A percentile compares a stretch with the other conserved stretches of the same genome.
Conservation (phyloP, 106 monocot species). For the Platanthera zijinensis region DNA sequence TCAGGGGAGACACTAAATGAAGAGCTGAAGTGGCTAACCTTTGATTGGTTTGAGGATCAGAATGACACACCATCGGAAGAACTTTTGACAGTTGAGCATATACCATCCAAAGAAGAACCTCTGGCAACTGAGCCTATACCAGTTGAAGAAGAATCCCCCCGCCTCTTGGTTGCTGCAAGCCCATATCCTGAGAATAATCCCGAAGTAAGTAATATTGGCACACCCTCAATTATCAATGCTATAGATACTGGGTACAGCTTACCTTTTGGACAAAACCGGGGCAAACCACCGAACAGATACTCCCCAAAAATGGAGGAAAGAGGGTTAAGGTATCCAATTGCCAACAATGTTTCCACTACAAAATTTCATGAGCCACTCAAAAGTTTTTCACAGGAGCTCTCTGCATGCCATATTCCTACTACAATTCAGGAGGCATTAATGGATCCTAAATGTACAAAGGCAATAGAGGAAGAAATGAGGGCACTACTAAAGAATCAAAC, state of each 20-base stretch:
- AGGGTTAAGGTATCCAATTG: neutral
- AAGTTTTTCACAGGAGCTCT: neutral
- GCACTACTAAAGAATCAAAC: neutral
- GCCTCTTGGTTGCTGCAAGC: neutral
- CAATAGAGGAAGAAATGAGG: neutral
- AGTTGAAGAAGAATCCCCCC: neutral
- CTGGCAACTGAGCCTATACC: neutral
- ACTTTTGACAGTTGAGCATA: no score
- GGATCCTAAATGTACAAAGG: neutral
- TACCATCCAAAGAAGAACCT: neutral
- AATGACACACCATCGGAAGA: no score
- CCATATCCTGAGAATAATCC: conserved; percentile 3
- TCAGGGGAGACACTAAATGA: neutral
- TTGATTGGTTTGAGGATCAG: neutral
- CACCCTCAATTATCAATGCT: neutral
- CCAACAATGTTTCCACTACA: neutral
- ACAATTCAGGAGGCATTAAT: neutral
- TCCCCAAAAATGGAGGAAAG: neutral
- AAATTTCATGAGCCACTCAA: neutral
- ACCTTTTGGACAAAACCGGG: neutral
- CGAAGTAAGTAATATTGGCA: neutral
- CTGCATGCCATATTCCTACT: neutral
- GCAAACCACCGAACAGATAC: conserved; percentile 2
- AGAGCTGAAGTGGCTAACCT: neutral
- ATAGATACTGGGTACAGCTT: neutral